phyloP scores from a whole-genome alignment of 2,329 filamentous ascomycete genomes.

The Bisporella sp. region DNA sequence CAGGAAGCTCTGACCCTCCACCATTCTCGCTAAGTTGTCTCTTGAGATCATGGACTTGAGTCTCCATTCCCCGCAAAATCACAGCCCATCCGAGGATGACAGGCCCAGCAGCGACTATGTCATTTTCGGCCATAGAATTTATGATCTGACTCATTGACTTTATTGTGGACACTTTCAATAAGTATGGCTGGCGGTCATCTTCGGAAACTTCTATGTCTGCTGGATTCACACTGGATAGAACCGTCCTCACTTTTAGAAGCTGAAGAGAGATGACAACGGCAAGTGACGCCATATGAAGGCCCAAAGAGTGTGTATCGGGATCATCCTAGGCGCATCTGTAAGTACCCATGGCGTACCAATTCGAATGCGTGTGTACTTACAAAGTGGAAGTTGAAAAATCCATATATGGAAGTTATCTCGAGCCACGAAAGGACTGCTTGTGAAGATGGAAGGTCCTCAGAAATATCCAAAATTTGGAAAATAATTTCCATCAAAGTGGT shows the following conservation, averaged over 20 bases:
- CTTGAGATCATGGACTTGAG: too few relatives aligned
- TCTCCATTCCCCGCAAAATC: conserved; percentile 57
- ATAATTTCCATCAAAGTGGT: conserved; percentile 67
- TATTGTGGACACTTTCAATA: conserved; percentile 64
- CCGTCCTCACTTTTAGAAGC: conserved; percentile 51
- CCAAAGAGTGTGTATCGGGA: conserved; percentile 30
- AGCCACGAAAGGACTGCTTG: conserved; percentile 66
- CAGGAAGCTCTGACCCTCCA: too few relatives aligned
- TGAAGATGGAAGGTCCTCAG: conserved; percentile 48
- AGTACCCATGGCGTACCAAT: background rate
- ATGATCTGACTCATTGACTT: conserved; percentile 32
- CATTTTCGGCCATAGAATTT: conserved; percentile 34
- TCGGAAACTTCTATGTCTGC: background rate
- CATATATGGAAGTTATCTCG: conserved; percentile 51
- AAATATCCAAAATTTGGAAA: conserved; percentile 61
- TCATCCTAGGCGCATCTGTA: conserved; percentile 13
- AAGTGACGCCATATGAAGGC: conserved; percentile 60
- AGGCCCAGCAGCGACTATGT: conserved; percentile 59
- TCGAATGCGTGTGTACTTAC: conserved; percentile 28
- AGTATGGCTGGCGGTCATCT: conserved; percentile 47
- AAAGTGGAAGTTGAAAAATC: conserved; percentile 61
- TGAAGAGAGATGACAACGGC: conserved; percentile 64
- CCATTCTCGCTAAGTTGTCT: too few relatives aligned
- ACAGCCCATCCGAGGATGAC: conserved; percentile 77
- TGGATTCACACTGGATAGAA: conserved; percentile 10